Conservation (phyloP, 1,284 basidiomycete genomes). For the Ustilago bromivora region DNA sequence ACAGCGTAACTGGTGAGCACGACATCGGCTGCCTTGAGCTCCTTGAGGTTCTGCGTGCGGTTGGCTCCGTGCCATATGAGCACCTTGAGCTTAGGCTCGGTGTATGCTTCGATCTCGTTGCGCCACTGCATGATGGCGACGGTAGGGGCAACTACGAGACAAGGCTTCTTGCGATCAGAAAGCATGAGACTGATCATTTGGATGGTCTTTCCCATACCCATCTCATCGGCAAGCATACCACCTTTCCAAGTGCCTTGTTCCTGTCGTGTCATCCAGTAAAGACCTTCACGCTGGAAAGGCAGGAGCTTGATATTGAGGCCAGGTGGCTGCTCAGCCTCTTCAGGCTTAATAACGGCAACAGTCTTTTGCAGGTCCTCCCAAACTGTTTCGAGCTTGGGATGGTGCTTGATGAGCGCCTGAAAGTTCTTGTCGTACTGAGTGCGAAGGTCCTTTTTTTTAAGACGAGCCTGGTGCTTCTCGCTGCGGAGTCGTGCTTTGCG, state of each 20-base stretch:
- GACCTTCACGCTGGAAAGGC: conserved; percentile 87
- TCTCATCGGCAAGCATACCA: conserved; percentile 92
- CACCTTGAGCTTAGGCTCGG: conserved; percentile 73
- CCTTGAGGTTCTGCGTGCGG: conserved; percentile 74
- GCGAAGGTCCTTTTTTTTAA: conserved; percentile 39
- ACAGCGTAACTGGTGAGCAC: conserved; percentile 76
- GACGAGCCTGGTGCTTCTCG: conserved; percentile 43
- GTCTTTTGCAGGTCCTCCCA: conserved; percentile 84
- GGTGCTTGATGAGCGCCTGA: conserved; percentile 61
- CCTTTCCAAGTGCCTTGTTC: conserved; percentile 89
- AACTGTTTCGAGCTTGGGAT: conserved; percentile 80
- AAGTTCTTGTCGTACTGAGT: conserved; percentile 47
- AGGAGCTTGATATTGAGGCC: conserved; percentile 75
- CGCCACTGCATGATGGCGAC: conserved; percentile 99
- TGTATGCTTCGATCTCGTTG: conserved; percentile 83
- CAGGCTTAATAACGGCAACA: conserved; percentile 73
- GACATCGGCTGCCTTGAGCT: conserved; percentile 87
- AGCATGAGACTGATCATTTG: conserved; percentile 93
- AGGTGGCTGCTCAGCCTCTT: conserved; percentile 77
- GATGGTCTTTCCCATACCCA: conserved; percentile 97
- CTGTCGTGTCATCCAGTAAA: conserved; percentile 96
- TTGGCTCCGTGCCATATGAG: conserved; percentile 89
- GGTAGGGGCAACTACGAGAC: conserved; percentile 88
- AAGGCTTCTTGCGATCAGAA: conserved; percentile 81
- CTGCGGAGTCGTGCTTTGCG: conserved; percentile 43